phyloP scores from a whole-genome alignment of 345 rosid genomes.

The Bruguiera gymnorhiza region DNA sequence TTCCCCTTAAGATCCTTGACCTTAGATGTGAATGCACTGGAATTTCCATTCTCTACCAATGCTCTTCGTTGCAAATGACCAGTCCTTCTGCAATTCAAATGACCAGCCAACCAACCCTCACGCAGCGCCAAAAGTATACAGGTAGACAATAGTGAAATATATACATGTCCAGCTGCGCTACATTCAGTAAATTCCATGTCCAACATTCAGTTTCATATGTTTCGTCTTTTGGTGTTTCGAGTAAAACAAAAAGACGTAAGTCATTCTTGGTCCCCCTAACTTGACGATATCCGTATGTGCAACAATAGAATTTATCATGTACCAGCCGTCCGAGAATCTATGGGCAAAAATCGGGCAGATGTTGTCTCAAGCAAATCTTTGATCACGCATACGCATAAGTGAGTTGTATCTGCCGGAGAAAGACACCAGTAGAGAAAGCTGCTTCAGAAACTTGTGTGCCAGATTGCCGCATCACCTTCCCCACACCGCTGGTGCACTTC shows the following conservation, averaged over 20 bases:
- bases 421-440: neutral
- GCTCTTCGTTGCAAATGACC: too few relatives aligned
- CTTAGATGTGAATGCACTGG: too few relatives aligned
- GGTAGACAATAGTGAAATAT: too few relatives aligned
- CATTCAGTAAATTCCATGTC: neutral
- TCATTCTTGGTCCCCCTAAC: neutral
- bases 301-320: slow-evolving; percentile 35
- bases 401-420: slow-evolving; percentile 19
- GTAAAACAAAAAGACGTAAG: neutral
- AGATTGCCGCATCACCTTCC: slow-evolving; percentile 44
- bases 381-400: slow-evolving; percentile 13
- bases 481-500: slow-evolving; percentile 35
- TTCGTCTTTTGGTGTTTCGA: neutral
- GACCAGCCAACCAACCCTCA: too few relatives aligned
- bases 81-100: too few relatives aligned
- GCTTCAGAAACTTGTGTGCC: slow-evolving; percentile 79
- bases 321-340: slow-evolving; percentile 37
- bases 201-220: too few relatives aligned
- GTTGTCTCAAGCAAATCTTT: slow-evolving; percentile 13
- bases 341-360: slow-evolving; percentile 44
- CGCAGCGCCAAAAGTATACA: too few relatives aligned
- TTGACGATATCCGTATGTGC: slow-evolving; percentile 29
- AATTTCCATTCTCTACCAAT: too few relatives aligned
- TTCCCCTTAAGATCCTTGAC: too few relatives aligned
- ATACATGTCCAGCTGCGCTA: too few relatives aligned